These are phyloP conservation scores for Claviceps digitariae DNA, from an alignment of 2,329 filamentous ascomycete genomes.

Conservation along the genomic window DNA sequence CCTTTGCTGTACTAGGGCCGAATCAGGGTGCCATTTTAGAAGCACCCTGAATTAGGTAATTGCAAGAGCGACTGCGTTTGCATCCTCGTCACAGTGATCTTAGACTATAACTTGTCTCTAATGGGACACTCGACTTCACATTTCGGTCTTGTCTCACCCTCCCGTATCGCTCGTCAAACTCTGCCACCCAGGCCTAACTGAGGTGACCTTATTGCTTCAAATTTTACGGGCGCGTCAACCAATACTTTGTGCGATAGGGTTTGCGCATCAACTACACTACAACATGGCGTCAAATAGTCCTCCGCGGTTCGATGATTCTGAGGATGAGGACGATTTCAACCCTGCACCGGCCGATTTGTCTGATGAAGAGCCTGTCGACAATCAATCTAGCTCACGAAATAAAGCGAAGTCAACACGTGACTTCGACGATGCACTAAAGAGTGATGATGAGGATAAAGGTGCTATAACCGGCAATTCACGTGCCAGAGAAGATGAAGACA, in stretches of 20 bases:
- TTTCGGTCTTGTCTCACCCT: neutral
- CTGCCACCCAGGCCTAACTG: neutral
- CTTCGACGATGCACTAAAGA: constrained; percentile 16
- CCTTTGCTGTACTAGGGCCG: no score
- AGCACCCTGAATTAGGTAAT: no score
- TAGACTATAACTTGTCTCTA: neutral
- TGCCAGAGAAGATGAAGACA: constrained; percentile 10
- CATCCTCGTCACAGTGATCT: neutral
- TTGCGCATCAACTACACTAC: neutral
- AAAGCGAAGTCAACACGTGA: constrained; percentile 21
- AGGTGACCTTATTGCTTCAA: neutral
- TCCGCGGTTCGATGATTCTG: constrained; percentile 45
- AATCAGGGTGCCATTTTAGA: no score
- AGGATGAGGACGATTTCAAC: constrained; percentile 84
- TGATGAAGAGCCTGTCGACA: constrained; percentile 38
- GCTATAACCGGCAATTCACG: constrained; percentile 16
- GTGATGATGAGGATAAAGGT: constrained; percentile 27
- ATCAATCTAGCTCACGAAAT: constrained; percentile 20
- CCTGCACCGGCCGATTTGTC: constrained; percentile 61
- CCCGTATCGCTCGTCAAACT: neutral
- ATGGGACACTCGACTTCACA: neutral
- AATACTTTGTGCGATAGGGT: neutral
- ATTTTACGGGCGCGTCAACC: neutral
- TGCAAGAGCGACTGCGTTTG: no score
- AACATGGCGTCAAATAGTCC: constrained; percentile 35